These are phyloP conservation scores for Diversispora eburnea DNA, from an alignment of 192 early-diverging fungal species.

Conservation along the genomic window DNA sequence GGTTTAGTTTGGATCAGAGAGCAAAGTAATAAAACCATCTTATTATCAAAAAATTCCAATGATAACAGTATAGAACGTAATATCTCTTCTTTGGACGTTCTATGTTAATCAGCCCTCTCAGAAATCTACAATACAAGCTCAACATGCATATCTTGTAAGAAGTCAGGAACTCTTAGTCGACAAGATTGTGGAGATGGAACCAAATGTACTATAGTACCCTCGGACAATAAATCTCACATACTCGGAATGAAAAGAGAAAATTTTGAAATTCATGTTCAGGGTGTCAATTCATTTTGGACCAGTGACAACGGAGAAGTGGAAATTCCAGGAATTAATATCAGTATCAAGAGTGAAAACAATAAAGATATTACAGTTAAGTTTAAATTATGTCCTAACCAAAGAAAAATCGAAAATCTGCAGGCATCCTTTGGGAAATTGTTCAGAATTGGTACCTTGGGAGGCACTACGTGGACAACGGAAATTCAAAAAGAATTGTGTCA, in stretches of 20 bases:
- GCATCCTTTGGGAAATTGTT: slow-evolving; percentile 18
- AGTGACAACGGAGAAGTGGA: not conserved
- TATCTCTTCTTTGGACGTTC: not conserved
- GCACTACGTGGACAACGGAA: slow-evolving; percentile 19
- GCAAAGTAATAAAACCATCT: not conserved
- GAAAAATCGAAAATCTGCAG: not conserved
- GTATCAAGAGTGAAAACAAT: slow-evolving; percentile 15
- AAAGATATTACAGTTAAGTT: not conserved
- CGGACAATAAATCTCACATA: slow-evolving; percentile 2
- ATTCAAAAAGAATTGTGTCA: not conserved
- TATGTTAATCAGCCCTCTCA: not conserved
- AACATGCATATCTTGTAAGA: not conserved
- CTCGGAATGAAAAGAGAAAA: slow-evolving; percentile 3
- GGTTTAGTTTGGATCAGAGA: not conserved
- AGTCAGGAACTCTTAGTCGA: not conserved
- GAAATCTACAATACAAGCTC: not conserved
- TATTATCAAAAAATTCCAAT: not conserved
- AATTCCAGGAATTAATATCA: not conserved
- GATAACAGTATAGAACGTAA: not conserved
- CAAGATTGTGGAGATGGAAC: not conserved
- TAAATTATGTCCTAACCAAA: not conserved
- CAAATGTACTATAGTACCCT: not conserved
- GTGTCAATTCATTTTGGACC: slow-evolving; percentile 13
- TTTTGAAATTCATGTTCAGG: slow-evolving; percentile 3
- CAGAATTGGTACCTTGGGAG: slow-evolving; percentile 13